phyloP scores from a whole-genome alignment of 2,329 filamentous ascomycete genomes.

The Hypocreales sp. region DNA sequence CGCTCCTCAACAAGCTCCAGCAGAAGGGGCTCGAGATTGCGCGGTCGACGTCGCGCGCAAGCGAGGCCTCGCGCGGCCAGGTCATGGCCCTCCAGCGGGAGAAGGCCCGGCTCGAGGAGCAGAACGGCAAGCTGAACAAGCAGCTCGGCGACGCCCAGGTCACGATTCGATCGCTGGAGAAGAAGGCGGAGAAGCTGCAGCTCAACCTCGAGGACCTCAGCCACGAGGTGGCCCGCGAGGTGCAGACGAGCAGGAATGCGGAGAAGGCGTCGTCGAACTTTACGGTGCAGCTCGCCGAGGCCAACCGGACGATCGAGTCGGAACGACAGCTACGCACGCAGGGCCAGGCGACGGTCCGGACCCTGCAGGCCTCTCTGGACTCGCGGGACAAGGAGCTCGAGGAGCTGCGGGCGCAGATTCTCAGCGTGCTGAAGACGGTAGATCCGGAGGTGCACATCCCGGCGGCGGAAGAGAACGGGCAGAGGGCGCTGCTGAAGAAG shows the following conservation, averaged over 20 bases:
- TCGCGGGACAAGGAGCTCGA: conserved; percentile 66
- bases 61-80: conserved; percentile 67
- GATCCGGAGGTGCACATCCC: conserved; percentile 56
- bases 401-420: conserved; percentile 64
- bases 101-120: conserved; percentile 69
- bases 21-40: conserved; percentile 96
- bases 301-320: conserved; percentile 77
- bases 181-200: conserved; percentile 85
- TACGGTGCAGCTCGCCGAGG: conserved; percentile 73
- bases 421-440: conserved; percentile 72
- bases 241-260: conserved; percentile 76
- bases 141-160: conserved; percentile 79
- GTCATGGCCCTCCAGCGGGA: conserved; percentile 65
- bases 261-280: conserved; percentile 75
- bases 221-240: conserved; percentile 79
- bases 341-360: conserved; percentile 71
- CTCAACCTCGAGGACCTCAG: conserved; percentile 82
- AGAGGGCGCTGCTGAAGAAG: conserved; percentile 54
- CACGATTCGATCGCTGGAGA: conserved; percentile 69
- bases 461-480: conserved; percentile 41
- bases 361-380: conserved; percentile 66
- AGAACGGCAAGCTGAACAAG: conserved; percentile 63
- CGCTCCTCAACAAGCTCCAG: conserved; percentile 90
- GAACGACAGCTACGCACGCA: conserved; percentile 75
- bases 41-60: conserved; percentile 71